Conservation (phyloP, 805 yeast species). For the Candida berthetii region DNA sequence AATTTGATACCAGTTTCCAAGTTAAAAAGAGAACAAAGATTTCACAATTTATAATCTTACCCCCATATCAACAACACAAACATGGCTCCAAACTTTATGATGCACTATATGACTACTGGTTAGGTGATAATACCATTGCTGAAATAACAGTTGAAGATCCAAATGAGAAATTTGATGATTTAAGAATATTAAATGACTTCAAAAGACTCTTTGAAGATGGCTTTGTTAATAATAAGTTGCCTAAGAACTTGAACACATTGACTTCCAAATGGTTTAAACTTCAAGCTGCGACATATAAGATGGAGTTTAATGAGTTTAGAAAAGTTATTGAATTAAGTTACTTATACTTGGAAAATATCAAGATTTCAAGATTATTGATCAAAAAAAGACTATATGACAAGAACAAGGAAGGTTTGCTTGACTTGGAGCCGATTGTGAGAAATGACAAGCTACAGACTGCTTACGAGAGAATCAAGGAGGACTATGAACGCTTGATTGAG, state of each 20-base stretch:
- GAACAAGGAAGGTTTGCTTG: constrained; percentile 72
- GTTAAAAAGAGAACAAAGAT: constrained; percentile 57
- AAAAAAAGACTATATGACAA: constrained; percentile 72
- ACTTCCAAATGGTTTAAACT: constrained; percentile 31
- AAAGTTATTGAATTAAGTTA: constrained; percentile 74
- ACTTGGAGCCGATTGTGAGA: constrained; percentile 56
- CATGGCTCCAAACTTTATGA: constrained; percentile 69
- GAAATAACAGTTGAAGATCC: constrained; percentile 95
- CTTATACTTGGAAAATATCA: constrained; percentile 29
- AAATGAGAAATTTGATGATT: constrained; percentile 83
- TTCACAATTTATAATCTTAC: constrained; percentile 81
- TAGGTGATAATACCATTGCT: constrained; percentile 39
- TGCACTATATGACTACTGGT: constrained; percentile 49
- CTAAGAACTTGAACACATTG: constrained; percentile 17
- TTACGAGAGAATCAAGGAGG: constrained; percentile 60
- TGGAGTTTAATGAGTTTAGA: constrained; percentile 74
- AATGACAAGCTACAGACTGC: constrained; percentile 74
- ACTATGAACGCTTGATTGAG: constrained; percentile 51
- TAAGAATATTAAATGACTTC: constrained; percentile 80
- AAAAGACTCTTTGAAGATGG: constrained; percentile 33
- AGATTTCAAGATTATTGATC: constrained; percentile 45
- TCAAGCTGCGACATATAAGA: constrained; percentile 38
- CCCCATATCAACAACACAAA: constrained; percentile 71
- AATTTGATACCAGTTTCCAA: constrained; percentile 37
- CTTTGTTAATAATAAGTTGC: constrained; percentile 22